Base-by-base conservation (phyloP, 306 rosid genomes). In the Prunus kanzakura region DNA sequence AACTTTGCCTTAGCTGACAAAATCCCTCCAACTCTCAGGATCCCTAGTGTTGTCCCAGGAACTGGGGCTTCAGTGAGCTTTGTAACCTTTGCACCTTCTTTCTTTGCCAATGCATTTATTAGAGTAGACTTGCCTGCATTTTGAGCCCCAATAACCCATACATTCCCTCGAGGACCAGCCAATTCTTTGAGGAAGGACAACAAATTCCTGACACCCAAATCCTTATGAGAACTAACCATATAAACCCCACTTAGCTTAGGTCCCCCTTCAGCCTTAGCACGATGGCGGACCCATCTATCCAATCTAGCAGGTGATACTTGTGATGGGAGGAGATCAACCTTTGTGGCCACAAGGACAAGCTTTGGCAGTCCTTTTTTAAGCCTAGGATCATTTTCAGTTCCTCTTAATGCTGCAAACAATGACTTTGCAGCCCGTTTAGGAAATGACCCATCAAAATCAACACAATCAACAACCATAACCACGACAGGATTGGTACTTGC, bases 71-170 rank as follows among this genome's bases (percentile, higher is more conserved):
- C 97, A 6, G 98, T 94, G 79, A 94, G 97, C 83, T 91, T 91
- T 1, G 82, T 85, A 76, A 89, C 91, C 75, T 85, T 90, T 41
- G 91, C 96, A 50, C 95, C 88, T 86, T 86, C 88, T 84, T 90
- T 94, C 89, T 91, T 94, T 6, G 96, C 89, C 19, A 89, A 49
- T 10, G 89, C 86, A 74, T 94, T 94, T 82, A 94, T 91, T 19
- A 94, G 83, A 54, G 98, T 94, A 83, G 98, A 94, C 84, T 94
- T 91, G 78, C 98, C 98, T 5, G 98, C 98, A 85, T 94, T 94
- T 75, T 94, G 96, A 80, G 98, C 90, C 25, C 98, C 96, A 75
- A 94, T 88, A 13, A 94, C 97, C 98, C 98, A 94, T 79, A 94
- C 97, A 82, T 89, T 91, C 62, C 97, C 98, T 8, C 98, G 96